Base-by-base conservation (phyloP, 306 rosid genomes). In the Begonia fuchsioides region DNA sequence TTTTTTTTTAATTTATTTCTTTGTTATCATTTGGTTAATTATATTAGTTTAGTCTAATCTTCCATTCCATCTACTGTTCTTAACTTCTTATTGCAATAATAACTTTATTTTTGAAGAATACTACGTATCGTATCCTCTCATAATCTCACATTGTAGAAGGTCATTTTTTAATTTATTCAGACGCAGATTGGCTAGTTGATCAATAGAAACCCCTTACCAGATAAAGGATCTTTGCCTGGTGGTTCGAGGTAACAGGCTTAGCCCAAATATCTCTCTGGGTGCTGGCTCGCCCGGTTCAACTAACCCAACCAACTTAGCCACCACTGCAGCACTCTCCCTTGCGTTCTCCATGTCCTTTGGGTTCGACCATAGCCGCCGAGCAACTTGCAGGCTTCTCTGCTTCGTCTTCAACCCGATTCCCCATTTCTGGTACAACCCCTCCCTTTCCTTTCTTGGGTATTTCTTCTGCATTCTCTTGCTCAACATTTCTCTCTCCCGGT, bases 401-500 rank as follows among this genome's bases (percentile, higher is more conserved):
- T 73, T 82, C 2, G 80, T 72, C 50, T 63, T 79, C 56, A 77
- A 76, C 55, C 57, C 63, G 41, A 85, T 71, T 18, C 76, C 62
- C 98, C 95, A 92, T 59, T 59, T 75, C 69, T 44, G 48, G 68
- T 81, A 92, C 50, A 79, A 77, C 49, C 52, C 57, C 2, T 73
- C 76, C 54, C 84, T 70, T 60, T 76, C 95, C 70, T 68, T 85
- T 20, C 53, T 54, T 2, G 74, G 47, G 17, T 74, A 74, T 67
- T 71, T 85, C 69, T 72, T 75, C 16, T 71, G 77, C 63, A 92
- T 76, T 59, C 74, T 66, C 79, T 64, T 85, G 57, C 86, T 70
- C 54, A 92, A 71, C 86, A 75, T 79, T 63, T 79, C 80, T 58
- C 98, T 79, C 75, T 85, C 96, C 3, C 70, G 75, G 44, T 67